Base-by-base conservation (phyloP, 225 moss, liverwort and hornwort species). In the Ulota crispa region DNA sequence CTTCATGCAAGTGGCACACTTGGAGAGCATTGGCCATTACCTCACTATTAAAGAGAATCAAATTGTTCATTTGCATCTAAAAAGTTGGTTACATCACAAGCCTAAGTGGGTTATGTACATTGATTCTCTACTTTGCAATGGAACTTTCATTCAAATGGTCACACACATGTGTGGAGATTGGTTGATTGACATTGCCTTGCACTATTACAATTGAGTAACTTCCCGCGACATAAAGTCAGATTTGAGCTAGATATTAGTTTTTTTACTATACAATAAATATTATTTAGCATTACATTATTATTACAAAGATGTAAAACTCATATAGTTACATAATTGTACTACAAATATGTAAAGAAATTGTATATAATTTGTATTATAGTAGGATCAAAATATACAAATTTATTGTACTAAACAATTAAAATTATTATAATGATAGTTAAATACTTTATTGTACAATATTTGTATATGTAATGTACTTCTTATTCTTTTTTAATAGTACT, bases 21-120 rank as follows among this genome's bases (percentile, higher is more conserved):
- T 99, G 86, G 95, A 99, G 85, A 91, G 94, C 21, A 94, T 91
- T 62, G 94, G 98, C 68, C 98, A 95, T 78, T 99, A 99, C 75
- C 87, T 99, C 68, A 99, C 94, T 68, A 95, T 99, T 19, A 99
- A 95, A 81, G 98, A 99, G 80, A 99, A 95, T 76, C 98, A 99
- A 94, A 95, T 95, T 80, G 98, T 99, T 53, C 98, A 99, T 88
- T 80, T 99, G 18, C 98, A 99, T 89, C 98, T 94, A 23, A 95
- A 94, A 64, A 99, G 94, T 64, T 99, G 98, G 84, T 75, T 99
- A 85, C 95, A 99, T 81, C 95, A 95, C 88, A 99, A 99, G 82
- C 98, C 98, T 64, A 94, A 99, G 87, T 99, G 98, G 94, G 95
- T 99, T 41, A 94, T 99, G 26, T 99, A 99, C 73, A 99, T 94